A percentile compares a stretch with the other conserved stretches of the same genome.
phyloP scores from a whole-genome alignment of 805 yeast species.

The Debaryomyces tyrocola region DNA sequence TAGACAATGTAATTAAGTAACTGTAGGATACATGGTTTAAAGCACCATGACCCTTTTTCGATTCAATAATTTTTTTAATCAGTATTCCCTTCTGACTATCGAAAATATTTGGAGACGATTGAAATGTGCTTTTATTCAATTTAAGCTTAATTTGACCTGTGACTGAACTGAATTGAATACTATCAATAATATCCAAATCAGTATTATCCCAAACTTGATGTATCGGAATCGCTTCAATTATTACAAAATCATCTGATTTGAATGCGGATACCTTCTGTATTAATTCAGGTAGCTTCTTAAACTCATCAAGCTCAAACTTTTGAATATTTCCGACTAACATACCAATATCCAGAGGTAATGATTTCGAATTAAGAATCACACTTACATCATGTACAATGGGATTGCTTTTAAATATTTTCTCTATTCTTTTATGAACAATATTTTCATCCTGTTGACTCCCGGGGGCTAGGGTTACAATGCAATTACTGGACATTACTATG shows the following conservation, averaged over 20 bases:
- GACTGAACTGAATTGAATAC: not conserved
- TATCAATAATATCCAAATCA: not conserved
- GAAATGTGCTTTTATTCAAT: constrained; percentile 4
- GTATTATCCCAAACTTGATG: not conserved
- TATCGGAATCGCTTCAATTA: constrained; percentile 1
- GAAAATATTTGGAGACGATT: constrained; percentile 2
- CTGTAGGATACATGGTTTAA: constrained; percentile 10
- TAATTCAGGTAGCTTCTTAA: not conserved
- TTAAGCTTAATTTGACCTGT: not conserved
- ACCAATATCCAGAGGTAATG: not conserved
- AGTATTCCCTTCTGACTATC: not conserved
- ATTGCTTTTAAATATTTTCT: not conserved
- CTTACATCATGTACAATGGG: not conserved
- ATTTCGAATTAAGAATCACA: not conserved
- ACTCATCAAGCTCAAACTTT: not conserved
- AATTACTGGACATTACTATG: too few species aligned
- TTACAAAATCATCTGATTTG: not conserved
- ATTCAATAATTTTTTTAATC: constrained; percentile 8
- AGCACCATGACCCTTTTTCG: constrained; percentile 22
- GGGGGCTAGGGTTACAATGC: too few species aligned
- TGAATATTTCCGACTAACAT: not conserved
- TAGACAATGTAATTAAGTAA: constrained; percentile 3
- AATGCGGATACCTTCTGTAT: not conserved
- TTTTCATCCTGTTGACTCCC: not conserved
- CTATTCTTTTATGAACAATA: not conserved